These are phyloP conservation scores for Populus simonii DNA, from an alignment of 345 rosid genomes.

Conservation along the genomic window DNA sequence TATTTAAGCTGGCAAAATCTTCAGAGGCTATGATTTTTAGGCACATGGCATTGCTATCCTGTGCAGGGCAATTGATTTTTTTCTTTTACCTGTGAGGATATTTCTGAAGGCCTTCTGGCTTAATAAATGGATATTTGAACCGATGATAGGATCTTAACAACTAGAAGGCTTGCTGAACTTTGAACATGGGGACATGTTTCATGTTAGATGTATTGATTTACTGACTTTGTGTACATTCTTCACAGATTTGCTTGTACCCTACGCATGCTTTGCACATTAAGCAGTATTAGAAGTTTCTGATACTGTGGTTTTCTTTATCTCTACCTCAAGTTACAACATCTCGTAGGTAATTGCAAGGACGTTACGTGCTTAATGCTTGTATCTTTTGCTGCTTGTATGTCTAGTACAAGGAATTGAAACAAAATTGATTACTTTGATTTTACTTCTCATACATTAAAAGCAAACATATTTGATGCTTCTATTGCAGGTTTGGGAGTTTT, in stretches of 20 bases:
- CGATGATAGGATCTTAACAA: no score
- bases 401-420: background rate
- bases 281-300: background rate
- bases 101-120: no score
- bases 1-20: no score
- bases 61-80: no score
- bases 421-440: background rate
- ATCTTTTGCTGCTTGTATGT: background rate
- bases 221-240: background rate
- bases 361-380: background rate
- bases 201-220: background rate
- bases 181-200: no score
- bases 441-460: background rate
- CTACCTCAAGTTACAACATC: background rate
- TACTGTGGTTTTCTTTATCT: background rate
- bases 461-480: background rate
- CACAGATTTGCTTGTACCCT: slow-evolving; percentile 1
- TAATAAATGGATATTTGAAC: no score
- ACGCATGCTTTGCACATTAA: background rate
- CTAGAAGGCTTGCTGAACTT: no score
- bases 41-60: no score
- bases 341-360: background rate
- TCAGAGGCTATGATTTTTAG: no score
- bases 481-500: slow-evolving; percentile 2
- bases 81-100: no score